Percentiles rank a stretch among this genome's conserved stretches.
Evolutionary conservation across 1,284 basidiomycete genomes (phyloP).

Genomic region (Volvariella volvacea): DNA sequence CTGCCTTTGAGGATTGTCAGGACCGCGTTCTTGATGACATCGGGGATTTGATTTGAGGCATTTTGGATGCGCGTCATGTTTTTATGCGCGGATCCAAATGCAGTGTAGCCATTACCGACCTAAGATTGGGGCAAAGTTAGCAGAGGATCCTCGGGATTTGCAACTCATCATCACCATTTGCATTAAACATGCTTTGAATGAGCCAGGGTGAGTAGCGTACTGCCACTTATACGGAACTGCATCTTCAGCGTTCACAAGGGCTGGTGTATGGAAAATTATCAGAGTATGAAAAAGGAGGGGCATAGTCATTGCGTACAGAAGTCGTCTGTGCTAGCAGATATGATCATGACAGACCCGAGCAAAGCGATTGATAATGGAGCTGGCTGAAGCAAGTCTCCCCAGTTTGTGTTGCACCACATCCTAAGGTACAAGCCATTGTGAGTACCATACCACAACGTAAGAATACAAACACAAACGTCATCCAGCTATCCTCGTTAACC

Average conservation of each 20-base stretch:
- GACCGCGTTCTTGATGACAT: background rate
- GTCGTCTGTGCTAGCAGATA: background rate
- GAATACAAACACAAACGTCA: no score
- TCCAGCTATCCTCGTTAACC: no score
- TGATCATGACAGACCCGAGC: background rate
- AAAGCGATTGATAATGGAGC: background rate
- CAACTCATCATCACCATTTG: background rate
- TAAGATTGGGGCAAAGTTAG: background rate
- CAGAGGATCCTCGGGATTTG: background rate
- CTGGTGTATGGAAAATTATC: background rate
- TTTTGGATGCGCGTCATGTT: background rate
- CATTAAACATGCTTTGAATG: background rate
- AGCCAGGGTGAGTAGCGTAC: background rate
- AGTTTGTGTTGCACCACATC: background rate
- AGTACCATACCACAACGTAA: no score
- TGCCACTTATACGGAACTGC: background rate
- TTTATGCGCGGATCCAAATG: background rate
- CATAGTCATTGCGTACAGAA: background rate
- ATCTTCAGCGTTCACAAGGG: background rate
- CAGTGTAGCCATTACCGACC: background rate
- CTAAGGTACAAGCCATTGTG: background rate
- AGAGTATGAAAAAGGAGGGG: background rate
- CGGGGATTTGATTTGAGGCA: background rate
- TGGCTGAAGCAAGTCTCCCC: background rate
- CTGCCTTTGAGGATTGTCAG: no score